Percentiles rank a stretch among this genome's conserved stretches.
These are phyloP conservation scores for Xylariaceae sp. DNA, from an alignment of 2,329 filamentous ascomycete genomes.

Conservation along the genomic window DNA sequence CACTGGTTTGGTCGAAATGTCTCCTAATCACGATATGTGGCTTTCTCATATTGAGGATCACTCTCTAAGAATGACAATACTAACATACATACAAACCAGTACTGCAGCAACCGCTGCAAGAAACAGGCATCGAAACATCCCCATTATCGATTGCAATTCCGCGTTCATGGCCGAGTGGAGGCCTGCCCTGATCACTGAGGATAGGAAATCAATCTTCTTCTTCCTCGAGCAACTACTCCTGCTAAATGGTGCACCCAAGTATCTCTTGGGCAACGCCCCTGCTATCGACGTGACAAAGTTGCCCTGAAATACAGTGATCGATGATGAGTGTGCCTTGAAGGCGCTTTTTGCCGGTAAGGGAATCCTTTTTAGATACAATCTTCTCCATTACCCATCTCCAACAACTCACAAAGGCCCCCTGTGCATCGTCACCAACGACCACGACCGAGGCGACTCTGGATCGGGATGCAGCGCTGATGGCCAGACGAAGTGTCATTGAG, in stretches of 20 bases:
- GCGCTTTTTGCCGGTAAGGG: slow-evolving; percentile 13
- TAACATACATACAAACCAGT: slow-evolving; percentile 23
- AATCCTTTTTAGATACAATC: neutral
- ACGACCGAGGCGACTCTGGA: neutral
- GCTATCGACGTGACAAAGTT: slow-evolving; percentile 17
- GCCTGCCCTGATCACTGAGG: slow-evolving; percentile 29
- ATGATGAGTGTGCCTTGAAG: slow-evolving; percentile 2
- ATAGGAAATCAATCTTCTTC: slow-evolving; percentile 27
- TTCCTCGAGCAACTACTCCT: neutral
- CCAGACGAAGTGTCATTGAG: no score
- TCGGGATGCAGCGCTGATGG: no score
- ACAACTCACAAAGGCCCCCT: no score
- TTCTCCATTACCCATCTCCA: no score
- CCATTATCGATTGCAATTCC: slow-evolving; percentile 15
- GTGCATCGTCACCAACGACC: slow-evolving; percentile 6
- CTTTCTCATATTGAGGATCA: neutral
- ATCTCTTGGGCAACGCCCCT: slow-evolving; percentile 19
- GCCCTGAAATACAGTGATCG: slow-evolving; percentile 2
- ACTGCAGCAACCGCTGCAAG: slow-evolving; percentile 33
- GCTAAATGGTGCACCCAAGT: slow-evolving; percentile 3
- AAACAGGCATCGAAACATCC: slow-evolving; percentile 27
- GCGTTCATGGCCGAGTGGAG: slow-evolving; percentile 32
- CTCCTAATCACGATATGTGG: slow-evolving; percentile 12
- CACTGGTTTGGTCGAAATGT: slow-evolving; percentile 14
- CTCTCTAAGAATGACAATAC: neutral